Base-by-base conservation (phyloP, 192 early-diverging fungal genomes). In the Umbelopsis sp. region DNA sequence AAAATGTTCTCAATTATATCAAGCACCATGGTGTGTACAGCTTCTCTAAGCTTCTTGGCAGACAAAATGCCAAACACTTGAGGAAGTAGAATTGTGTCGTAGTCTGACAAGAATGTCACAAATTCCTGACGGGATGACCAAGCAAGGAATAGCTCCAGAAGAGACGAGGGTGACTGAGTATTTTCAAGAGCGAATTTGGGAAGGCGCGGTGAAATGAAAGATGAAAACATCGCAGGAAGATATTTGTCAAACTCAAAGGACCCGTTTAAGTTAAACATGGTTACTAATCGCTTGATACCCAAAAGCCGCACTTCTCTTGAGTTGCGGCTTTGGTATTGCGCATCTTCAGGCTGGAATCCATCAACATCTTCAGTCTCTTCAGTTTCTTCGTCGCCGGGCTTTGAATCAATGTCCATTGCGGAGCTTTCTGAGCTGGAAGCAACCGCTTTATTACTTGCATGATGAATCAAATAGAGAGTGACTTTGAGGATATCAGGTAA, bases 151-250 rank as follows among this genome's bases (percentile, higher is more conserved):
- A 98, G 77, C 67, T 89, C 84, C 80, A 97, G 80, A 23, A 97
- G 76, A 0, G 90, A 82, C 1, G 92, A 94, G 3, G 94, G 87
- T 47, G 90, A 86, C 77, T 98, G 96, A 5, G 95, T 95, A 74
- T 94, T 95, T 75, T 99, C 98, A 18, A 73, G 73, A 30, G 81
- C 83, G 22, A 98, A 83, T 16, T 79, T 86, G 25, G 85, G 78
- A 16, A 99, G 75, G 23, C 94, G 87, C 13, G 87, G 81, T 48
- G 86, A 78, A 25, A 99, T 85, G 47, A 90, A 89, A 1, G 85
- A 78, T 16, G 80, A 67, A 68, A 88, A 98, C 75, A 99, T 91
- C 47, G 85, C 85, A 13, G 84, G 80, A 16, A 97, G 77, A 69
- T 92, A 96, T 7, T 91, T 86, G 2, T 64, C 37, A 77, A 95